A percentile compares a stretch with the other conserved stretches of the same genome.
Evolutionary conservation across 2,329 filamentous ascomycete species (phyloP).

Genomic region (Aspergillus quadricinctus): DNA sequence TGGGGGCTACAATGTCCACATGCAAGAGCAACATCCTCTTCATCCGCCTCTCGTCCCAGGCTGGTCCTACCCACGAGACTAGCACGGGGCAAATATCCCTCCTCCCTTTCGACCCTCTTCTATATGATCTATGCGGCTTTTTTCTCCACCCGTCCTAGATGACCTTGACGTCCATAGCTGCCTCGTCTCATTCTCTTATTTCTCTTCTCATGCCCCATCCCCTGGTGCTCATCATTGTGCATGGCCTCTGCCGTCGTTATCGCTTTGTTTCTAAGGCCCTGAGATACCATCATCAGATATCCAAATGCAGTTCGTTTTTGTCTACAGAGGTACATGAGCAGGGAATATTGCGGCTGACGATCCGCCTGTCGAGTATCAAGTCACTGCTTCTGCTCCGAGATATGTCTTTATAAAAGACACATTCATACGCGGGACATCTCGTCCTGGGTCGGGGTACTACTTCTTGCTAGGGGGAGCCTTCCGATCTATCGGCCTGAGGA

Average conservation of each 20-base stretch:
- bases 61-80: conserved; percentile 19
- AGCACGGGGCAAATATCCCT: background rate
- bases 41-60: conserved; percentile 11
- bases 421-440: background rate
- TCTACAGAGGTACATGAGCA: background rate
- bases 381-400: background rate
- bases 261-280: background rate
- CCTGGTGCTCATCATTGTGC: background rate
- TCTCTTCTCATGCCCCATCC: background rate
- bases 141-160: background rate
- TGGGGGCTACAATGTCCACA: conserved; percentile 20
- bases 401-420: background rate
- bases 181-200: background rate
- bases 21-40: conserved; percentile 18
- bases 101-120: background rate
- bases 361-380: background rate
- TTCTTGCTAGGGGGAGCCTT: background rate
- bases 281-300: background rate
- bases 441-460: background rate
- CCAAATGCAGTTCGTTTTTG: background rate
- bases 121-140: background rate
- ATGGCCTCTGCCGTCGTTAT: background rate
- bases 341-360: background rate
- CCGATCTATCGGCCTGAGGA: no score
- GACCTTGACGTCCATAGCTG: background rate